Conservation (phyloP, 1,284 basidiomycete species). For the Wallemia ichthyophaga region DNA sequence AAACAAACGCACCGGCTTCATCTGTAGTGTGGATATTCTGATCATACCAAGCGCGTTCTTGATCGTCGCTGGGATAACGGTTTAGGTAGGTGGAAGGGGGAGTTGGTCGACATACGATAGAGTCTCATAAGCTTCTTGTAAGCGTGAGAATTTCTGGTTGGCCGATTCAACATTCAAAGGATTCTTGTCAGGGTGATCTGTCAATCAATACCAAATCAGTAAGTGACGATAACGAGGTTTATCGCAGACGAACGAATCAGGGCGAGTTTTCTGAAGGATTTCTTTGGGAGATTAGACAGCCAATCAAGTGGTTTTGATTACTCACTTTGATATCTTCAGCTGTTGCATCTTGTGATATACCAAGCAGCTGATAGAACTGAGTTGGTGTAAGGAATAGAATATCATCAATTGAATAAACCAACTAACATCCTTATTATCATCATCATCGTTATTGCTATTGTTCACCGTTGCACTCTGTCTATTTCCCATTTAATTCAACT, state of each 20-base stretch:
- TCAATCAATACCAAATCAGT: constrained; percentile 15
- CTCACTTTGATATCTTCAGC: constrained; percentile 60
- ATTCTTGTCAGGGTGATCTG: constrained; percentile 77
- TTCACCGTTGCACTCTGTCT: background rate
- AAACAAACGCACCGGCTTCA: background rate
- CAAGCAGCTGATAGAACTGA: constrained; percentile 4
- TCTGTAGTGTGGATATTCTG: constrained; percentile 46
- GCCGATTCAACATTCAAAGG: constrained; percentile 50
- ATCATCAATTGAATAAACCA: background rate
- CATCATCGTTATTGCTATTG: background rate
- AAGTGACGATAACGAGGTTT: background rate
- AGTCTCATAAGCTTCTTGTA: constrained; percentile 89
- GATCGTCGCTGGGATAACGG: constrained; percentile 67
- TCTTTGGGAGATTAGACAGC: constrained; percentile 18
- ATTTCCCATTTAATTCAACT: background rate
- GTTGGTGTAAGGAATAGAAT: background rate
- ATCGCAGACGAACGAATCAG: constrained; percentile 9
- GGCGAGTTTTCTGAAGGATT: constrained; percentile 50
- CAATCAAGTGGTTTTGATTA: constrained; percentile 1
- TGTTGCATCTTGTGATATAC: constrained; percentile 40
- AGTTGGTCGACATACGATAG: constrained; percentile 5
- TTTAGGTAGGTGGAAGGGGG: background rate
- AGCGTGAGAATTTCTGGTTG: constrained; percentile 52
- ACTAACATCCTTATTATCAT: background rate
- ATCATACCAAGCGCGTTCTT: constrained; percentile 97